A percentile compares a stretch with the other conserved stretches of the same genome.
phyloP scores from a whole-genome alignment of 495 filamentous ascomycete species.

The Aspergillus mulundensis region DNA sequence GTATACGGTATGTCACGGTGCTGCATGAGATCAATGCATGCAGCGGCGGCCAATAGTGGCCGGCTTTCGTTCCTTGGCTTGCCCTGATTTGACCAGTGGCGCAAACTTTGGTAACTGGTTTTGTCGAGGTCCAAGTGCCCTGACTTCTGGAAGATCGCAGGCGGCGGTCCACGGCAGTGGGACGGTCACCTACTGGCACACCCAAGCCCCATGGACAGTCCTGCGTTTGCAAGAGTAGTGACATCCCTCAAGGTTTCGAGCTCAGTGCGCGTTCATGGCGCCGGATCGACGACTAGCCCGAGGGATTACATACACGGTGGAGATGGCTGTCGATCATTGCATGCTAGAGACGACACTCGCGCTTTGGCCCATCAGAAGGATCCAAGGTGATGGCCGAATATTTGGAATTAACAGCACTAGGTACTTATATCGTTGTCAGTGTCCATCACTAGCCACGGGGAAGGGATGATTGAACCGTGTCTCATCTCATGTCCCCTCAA shows the following conservation, averaged over 20 bases:
- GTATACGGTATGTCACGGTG: slow-evolving; percentile 6
- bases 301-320: not conserved
- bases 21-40: slow-evolving; percentile 7
- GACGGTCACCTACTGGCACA: too few species aligned
- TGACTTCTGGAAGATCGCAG: not conserved
- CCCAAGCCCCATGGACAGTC: too few species aligned
- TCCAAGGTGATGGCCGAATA: not conserved
- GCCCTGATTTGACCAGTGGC: not conserved
- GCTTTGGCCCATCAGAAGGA: not conserved
- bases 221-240: too few species aligned
- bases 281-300: not conserved
- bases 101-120: not conserved
- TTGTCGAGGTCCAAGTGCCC: not conserved
- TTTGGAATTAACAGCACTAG: not conserved
- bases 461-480: not conserved
- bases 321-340: not conserved
- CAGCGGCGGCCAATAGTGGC: not conserved
- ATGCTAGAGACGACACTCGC: not conserved
- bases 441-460: not conserved
- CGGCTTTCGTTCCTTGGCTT: not conserved
- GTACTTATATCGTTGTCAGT: not conserved
- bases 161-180: not conserved
- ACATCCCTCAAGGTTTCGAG: too few species aligned
- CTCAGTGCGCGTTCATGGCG: not conserved
- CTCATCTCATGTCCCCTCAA: too few species aligned